Evolutionary conservation across 2,329 filamentous ascomycete species (phyloP), one percentile per base, ranked within the genome.

Genomic region (Moelleriella libera): DNA sequence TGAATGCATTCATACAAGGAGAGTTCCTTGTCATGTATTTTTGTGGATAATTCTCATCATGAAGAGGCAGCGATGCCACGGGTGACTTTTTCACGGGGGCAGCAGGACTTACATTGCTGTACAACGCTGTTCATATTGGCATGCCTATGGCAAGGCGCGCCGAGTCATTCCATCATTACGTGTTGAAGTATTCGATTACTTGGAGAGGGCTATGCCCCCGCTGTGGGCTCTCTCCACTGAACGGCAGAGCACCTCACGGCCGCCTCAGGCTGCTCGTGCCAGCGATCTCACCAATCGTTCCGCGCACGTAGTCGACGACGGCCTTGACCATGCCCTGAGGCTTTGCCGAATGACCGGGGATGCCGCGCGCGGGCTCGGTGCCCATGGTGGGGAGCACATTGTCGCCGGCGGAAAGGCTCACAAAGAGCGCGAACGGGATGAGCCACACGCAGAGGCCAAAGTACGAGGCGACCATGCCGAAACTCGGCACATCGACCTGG

Each of bases 381-480:
- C 88, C 87, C 76, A 96, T 96, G 6, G 83, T 94, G 0, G 92
- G 92, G 46, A 98, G 68, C 4, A 97, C 87, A 60, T 97, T 97
- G 60, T 98, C 92, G 47, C 88, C 88, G 0, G 92, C 92, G 14
- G 87, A 94, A 41, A 98, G 67, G 58, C 86, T 94, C 45, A 98
- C 90, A 60, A 98, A 98, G 11, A 98, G 74, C 12, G 89, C 82
- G 61, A 98, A 98, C 0, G 92, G 92, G 1, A 97, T 86, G 1
- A 98, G 74, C 92, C 92, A 98, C 0, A 98, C 89, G 58, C 89
- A 95, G 2, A 98, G 71, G 0, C 92, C 92, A 60, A 98, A 98
- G 66, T 92, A 98, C 0, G 87, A 90, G 0, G 92, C 88, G 43
- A 97, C 92, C 68, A 97, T 88, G 14, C 87, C 89, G 63, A 98